phyloP scores from a whole-genome alignment of 2,329 filamentous ascomycete genomes.

The Stachybotrys echinatus region DNA sequence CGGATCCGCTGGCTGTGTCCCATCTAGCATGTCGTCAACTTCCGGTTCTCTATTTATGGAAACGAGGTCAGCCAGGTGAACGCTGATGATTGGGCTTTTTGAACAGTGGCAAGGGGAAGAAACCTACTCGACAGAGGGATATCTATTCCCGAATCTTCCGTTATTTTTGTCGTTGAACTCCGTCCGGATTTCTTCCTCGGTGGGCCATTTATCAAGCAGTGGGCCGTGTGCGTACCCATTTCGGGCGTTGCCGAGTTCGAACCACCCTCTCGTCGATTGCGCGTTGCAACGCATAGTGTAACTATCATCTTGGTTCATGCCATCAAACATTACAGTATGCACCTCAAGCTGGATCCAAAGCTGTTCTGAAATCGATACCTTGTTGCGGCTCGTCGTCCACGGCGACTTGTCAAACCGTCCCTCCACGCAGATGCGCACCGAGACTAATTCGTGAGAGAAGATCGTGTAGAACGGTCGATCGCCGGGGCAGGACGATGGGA shows the following conservation, averaged over 20 bases:
- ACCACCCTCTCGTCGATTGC: slow-evolving; percentile 9
- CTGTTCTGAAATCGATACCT: slow-evolving; percentile 7
- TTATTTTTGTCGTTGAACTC: slow-evolving; percentile 3
- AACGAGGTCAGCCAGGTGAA: not conserved
- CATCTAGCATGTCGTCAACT: not conserved
- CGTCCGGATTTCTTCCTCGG: not conserved
- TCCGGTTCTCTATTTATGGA: not conserved
- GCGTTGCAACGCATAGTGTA: slow-evolving; percentile 6
- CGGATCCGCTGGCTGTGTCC: too few relatives aligned
- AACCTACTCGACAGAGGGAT: not conserved
- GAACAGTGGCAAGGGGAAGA: not conserved
- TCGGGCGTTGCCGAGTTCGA: slow-evolving; percentile 7
- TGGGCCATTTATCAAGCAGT: slow-evolving; percentile 6
- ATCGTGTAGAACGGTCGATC: not conserved
- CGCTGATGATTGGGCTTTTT: too few relatives aligned
- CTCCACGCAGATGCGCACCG: slow-evolving; percentile 4
- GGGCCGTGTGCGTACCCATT: slow-evolving; percentile 1
- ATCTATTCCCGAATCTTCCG: not conserved
- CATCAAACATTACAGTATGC: too few relatives aligned
- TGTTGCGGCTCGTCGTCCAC: slow-evolving; percentile 5
- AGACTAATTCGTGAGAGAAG: not conserved
- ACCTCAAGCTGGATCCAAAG: slow-evolving; percentile 5
- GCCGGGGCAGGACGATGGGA: slow-evolving; percentile 1
- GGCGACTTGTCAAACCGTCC: slow-evolving; percentile 2
- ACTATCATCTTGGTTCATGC: not conserved